Percentiles rank a stretch among this genome's conserved stretches.
Evolutionary conservation across 768 basidiomycete species (phyloP).

Genomic region (Sarcomyxa edulis): DNA sequence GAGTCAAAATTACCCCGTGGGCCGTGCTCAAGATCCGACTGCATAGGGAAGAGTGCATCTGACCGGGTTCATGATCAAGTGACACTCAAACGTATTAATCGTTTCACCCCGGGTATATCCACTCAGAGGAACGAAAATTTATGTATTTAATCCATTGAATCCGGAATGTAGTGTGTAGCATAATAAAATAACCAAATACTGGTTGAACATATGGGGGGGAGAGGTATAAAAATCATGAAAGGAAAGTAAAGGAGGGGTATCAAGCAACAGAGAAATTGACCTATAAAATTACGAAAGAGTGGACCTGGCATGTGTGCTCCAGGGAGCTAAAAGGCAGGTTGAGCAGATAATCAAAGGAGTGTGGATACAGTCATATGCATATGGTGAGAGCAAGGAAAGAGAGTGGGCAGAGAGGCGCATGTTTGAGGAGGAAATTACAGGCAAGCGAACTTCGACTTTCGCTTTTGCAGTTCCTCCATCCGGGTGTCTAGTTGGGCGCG

Average conservation of each 20-base stretch:
- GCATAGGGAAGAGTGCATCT: no score
- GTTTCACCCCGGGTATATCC: no score
- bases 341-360: no score
- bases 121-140: no score
- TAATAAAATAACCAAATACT: slow-evolving; percentile 11
- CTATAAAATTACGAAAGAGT: slow-evolving; percentile 18
- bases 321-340: slow-evolving; percentile 19
- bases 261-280: slow-evolving; percentile 5
- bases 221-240: slow-evolving; percentile 3
- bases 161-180: slow-evolving; percentile 13
- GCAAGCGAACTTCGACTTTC: slow-evolving; percentile 91
- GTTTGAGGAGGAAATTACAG: slow-evolving; percentile 52
- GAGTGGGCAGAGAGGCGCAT: slow-evolving; percentile 10
- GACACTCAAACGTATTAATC: no score
- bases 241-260: slow-evolving; percentile 1
- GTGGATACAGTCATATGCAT: slow-evolving; percentile 8
- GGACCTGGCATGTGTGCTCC: slow-evolving; percentile 26
- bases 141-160: slow-evolving; percentile 12
- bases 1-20: no score
- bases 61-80: no score
- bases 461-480: slow-evolving; percentile 79
- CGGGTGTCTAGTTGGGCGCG: slow-evolving; percentile 83
- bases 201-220: no score
- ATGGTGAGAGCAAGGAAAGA: slow-evolving; percentile 12
- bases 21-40: no score